Base-by-base conservation (phyloP, 1,284 basidiomycete genomes). In the Exobasidium rhododendri region DNA sequence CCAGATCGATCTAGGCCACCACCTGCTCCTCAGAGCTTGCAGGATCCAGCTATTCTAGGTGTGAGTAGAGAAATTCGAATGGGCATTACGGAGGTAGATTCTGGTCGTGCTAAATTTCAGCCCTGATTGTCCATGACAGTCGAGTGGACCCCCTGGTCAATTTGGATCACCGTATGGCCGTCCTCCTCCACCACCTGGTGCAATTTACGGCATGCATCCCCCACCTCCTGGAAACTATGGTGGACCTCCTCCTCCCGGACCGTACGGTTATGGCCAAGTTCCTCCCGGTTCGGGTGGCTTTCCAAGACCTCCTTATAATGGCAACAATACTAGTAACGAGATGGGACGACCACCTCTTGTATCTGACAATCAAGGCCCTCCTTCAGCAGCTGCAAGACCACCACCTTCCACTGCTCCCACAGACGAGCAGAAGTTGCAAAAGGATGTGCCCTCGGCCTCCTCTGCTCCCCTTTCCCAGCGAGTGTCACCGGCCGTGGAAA, bases 51-150 rank as follows among this genome's bases (percentile, higher is more conserved):
- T 40, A 76, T 76, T 47, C 66, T 75, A 35, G 67, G 68, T 46
- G 74, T 76, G 65, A 73, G 74, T 73, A 43, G 26, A 53, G 45
- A 26, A 46, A 55, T n/a, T 55, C 67, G 73, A 74, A 64, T 70
- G 72, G 86, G 83, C 57, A 73, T 77, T 84, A 81, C 85, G 86
- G 86, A 87, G 87, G 85, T 86, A 83, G 85, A 84, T 71, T 83
- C 54, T 22, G 83, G 83, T 40, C 7, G 7, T 40, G 17, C 35
- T 40, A 40, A 40, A 10, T 10, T 40, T 40, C 17, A 40, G 7
- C 17, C 17, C 7, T 40, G 7, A 40, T 14, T 13, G 7, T 26
- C 22, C 43, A 17, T 50, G 24, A n/a, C 46, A 56, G 29, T 31
- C 17, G 20, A 59, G 50, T n/a, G 47, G 28, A 26, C 52, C 45